Conservation (phyloP, 2,329 filamentous ascomycete species). For the Exophiala alcalophila region DNA sequence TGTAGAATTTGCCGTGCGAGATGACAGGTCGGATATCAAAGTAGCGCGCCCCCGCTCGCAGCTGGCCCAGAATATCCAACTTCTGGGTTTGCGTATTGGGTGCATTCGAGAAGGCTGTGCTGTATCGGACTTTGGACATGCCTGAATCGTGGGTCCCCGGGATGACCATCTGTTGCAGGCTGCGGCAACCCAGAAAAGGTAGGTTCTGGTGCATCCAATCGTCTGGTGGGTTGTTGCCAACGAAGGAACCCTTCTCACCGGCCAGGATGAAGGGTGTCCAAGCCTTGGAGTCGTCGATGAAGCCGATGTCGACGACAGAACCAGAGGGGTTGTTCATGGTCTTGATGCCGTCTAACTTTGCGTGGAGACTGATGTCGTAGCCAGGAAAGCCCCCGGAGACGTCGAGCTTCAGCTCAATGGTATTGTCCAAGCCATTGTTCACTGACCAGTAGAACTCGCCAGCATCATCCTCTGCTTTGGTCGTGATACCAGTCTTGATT, state of each 20-base stretch:
- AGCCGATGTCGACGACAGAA: slow-evolving; percentile 2
- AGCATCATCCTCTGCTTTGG: background rate
- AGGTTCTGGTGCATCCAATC: slow-evolving; percentile 45
- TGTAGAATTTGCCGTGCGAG: too few species aligned
- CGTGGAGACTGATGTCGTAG: slow-evolving; percentile 1
- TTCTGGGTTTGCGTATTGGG: too few species aligned
- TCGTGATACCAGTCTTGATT: too few species aligned
- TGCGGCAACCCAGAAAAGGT: slow-evolving; percentile 39
- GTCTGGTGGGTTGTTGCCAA: slow-evolving; percentile 33
- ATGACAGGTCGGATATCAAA: too few species aligned
- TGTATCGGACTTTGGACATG: slow-evolving; percentile 41
- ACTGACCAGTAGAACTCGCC: background rate
- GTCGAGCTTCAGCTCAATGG: slow-evolving; percentile 4
- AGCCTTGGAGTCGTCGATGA: slow-evolving; percentile 1
- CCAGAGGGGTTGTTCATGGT: slow-evolving; percentile 9
- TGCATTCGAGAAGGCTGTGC: too few species aligned
- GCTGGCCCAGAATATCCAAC: too few species aligned
- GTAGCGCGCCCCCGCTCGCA: too few species aligned
- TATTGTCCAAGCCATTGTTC: slow-evolving; percentile 3
- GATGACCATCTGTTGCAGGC: slow-evolving; percentile 47
- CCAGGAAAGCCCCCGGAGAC: slow-evolving; percentile 1
- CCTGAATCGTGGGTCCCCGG: slow-evolving; percentile 51
- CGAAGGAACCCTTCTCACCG: slow-evolving; percentile 38
- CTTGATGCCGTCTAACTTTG: slow-evolving; percentile 30
- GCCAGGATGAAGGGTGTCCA: slow-evolving; percentile 36